These are phyloP conservation scores for Botrytis byssoidea DNA, from an alignment of 2,329 filamentous ascomycete genomes.

Conservation along the genomic window DNA sequence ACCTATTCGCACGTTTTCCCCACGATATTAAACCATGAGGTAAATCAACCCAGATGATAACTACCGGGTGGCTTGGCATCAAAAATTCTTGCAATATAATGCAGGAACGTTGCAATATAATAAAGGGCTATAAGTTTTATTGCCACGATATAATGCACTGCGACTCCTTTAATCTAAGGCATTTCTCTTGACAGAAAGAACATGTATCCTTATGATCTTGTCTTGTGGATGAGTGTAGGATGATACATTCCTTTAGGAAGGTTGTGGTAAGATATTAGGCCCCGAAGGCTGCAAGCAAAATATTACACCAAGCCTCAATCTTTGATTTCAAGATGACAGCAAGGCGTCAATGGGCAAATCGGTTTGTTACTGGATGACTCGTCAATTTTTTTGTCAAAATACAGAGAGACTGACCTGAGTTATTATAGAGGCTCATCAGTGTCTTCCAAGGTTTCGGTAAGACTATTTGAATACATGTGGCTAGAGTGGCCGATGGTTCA, in stretches of 20 bases:
- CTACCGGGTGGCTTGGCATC: background rate
- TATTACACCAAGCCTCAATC: background rate
- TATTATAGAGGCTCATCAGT: background rate
- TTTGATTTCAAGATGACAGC: background rate
- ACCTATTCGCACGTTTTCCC: constrained; percentile 1
- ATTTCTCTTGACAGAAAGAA: background rate
- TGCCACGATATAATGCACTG: background rate
- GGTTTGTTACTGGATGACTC: background rate
- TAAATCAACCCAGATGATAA: background rate
- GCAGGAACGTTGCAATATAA: background rate
- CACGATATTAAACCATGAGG: background rate
- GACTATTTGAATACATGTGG: background rate
- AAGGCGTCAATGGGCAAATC: background rate
- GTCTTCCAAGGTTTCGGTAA: too few relatives aligned
- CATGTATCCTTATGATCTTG: background rate
- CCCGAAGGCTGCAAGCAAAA: background rate
- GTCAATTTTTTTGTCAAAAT: background rate
- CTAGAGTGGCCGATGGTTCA: background rate
- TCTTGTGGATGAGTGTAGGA: background rate
- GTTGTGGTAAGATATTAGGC: background rate
- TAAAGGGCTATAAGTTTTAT: background rate
- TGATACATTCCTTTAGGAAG: background rate
- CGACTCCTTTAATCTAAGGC: constrained; percentile 1
- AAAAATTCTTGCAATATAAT: background rate
- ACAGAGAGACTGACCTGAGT: constrained; percentile 3